Base-by-base conservation (phyloP, 2,329 filamentous ascomycete genomes). In the Neonectria punicea region DNA sequence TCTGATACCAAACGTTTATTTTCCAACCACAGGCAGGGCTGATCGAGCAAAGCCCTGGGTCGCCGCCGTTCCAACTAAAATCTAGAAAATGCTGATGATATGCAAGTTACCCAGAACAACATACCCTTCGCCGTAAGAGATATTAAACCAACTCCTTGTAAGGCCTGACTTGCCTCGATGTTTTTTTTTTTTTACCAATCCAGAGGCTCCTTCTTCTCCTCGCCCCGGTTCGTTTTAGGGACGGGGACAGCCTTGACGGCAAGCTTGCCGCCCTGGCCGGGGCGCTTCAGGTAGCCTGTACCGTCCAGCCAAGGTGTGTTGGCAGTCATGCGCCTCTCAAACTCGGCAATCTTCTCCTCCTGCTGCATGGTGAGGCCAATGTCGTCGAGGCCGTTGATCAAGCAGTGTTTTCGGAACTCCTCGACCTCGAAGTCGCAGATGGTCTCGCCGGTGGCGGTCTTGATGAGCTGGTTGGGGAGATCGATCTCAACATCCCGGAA, bases 261-360 rank as follows among this genome's bases (percentile, higher is more conserved):
- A 70, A 90, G 77, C 76, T 83, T 85, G 39, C 87, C 87, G 20
- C 83, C 83, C 76, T 83, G 81, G 47, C 84, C 85, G 73, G 83
- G 84, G 53, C 87, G 79, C 81, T 84, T 87, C 64, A 98, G 85
- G 78, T 97, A 98, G 0, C 90, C 93, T 46, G 86, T 90, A 36
- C 95, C 96, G 76, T 98, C 93, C 70, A 98, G 82, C 95, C 95
- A 98, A 3, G 96, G 95, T 22, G 93, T 97, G 67, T 93, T 87
- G 57, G 85, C 80, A 10, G 91, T 91, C 77, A 94, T 89, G 80
- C 90, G 90, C 73, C 84, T 83, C 88, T 98, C 95, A 75, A 96
- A 97, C 65, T 86, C 86, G 63, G 87, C 83, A 77, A 98, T 98
- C 86, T 97, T 94, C 67, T 94, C 91, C 69, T 96, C 94, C 82